phyloP scores from a whole-genome alignment of 1,139 yeast genomes.

The Pichia sp. region DNA sequence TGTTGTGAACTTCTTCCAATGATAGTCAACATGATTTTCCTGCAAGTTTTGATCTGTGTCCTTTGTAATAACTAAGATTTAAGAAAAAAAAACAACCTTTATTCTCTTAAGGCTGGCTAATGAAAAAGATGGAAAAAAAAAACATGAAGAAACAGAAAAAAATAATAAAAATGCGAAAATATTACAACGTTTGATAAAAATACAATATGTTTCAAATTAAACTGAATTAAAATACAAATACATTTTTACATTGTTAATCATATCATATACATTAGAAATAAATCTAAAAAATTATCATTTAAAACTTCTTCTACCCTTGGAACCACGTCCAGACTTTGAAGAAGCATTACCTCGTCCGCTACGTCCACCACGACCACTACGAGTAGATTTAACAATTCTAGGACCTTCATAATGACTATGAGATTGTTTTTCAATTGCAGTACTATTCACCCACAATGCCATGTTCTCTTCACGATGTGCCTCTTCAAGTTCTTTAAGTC shows the following conservation, averaged over 20 bases:
- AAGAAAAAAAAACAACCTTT: too few relatives aligned
- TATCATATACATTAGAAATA: too few relatives aligned
- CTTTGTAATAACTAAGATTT: too few relatives aligned
- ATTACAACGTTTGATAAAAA: too few relatives aligned
- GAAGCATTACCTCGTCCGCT: conserved; percentile 1
- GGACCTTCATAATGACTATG: conserved; percentile 52
- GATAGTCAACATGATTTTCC: not conserved
- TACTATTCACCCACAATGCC: conserved; percentile 49
- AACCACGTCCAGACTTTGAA: not conserved
- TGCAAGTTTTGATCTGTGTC: not conserved
- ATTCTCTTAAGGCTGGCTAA: too few relatives aligned
- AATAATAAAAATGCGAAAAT: too few relatives aligned
- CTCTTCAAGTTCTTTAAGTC: conserved; percentile 2
- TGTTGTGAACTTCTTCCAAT: not conserved
- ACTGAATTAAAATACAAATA: too few relatives aligned
- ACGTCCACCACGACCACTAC: conserved; percentile 9
- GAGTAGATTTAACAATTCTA: conserved; percentile 14
- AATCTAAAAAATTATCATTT: too few relatives aligned
- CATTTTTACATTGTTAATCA: too few relatives aligned
- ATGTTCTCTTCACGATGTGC: conserved; percentile 9
- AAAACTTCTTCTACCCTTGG: not conserved
- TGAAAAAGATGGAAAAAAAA: too few relatives aligned
- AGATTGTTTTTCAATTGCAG: conserved; percentile 47
- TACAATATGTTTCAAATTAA: too few relatives aligned
- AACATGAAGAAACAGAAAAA: too few relatives aligned